These are phyloP conservation scores for Geoglossum cookeanum DNA, from an alignment of 2,329 filamentous ascomycete species.

Conservation along the genomic window DNA sequence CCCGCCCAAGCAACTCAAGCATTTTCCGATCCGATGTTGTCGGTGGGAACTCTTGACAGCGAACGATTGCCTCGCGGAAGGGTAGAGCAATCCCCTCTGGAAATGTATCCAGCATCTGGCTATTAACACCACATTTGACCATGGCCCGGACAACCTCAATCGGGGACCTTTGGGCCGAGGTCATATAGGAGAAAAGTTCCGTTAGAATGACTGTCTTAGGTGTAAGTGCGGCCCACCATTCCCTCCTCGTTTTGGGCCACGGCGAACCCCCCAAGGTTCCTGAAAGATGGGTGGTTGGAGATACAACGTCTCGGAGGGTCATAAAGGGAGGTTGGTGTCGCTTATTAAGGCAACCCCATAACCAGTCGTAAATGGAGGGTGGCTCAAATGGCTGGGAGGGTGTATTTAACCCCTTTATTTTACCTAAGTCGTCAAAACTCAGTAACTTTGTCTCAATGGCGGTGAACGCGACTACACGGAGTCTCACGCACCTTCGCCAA, in stretches of 20 bases:
- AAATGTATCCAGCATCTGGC: slow-evolving; percentile 54
- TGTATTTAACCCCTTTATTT: slow-evolving; percentile 24
- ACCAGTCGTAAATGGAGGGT: slow-evolving; percentile 39
- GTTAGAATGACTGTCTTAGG: slow-evolving; percentile 53
- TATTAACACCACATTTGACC: slow-evolving; percentile 46
- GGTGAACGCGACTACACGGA: not conserved
- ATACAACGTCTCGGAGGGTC: slow-evolving; percentile 29
- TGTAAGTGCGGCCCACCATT: slow-evolving; percentile 19
- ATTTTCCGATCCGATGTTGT: slow-evolving; percentile 53
- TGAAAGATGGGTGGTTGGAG: slow-evolving; percentile 17
- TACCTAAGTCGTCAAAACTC: slow-evolving; percentile 7
- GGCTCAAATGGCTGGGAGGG: slow-evolving; percentile 33
- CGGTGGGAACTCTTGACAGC: slow-evolving; percentile 67
- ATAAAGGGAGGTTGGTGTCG: slow-evolving; percentile 23
- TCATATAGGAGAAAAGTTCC: slow-evolving; percentile 42
- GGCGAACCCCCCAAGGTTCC: slow-evolving; percentile 19
- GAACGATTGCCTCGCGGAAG: slow-evolving; percentile 65
- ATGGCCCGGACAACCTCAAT: slow-evolving; percentile 56
- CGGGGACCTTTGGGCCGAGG: slow-evolving; percentile 28
- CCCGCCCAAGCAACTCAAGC: slow-evolving; percentile 57
- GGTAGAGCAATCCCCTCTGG: slow-evolving; percentile 70
- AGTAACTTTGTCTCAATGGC: not conserved
- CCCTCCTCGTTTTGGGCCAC: not conserved
- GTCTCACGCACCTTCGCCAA: slow-evolving; percentile 29
- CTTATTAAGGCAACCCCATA: slow-evolving; percentile 22